phyloP scores from a whole-genome alignment of 1,284 basidiomycete genomes.

The Moniliophthora roreri region DNA sequence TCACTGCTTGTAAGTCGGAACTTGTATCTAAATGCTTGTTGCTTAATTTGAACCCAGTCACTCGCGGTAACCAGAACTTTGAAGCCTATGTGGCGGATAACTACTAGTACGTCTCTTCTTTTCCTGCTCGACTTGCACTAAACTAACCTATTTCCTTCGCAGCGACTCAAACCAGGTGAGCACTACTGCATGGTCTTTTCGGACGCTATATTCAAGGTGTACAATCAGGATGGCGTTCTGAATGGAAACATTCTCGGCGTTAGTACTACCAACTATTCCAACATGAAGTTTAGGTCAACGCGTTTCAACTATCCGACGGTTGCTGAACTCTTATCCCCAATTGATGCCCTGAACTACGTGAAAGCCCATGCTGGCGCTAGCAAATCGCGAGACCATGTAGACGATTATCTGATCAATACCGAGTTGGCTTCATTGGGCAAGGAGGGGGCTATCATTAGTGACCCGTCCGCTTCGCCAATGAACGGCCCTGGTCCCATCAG shows the following conservation, averaged over 20 bases:
- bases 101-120: constrained; percentile 22
- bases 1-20: constrained; percentile 24
- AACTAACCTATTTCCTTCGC: neutral
- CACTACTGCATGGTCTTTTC: neutral
- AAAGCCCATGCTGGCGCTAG: constrained; percentile 32
- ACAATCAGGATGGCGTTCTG: constrained; percentile 28
- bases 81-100: constrained; percentile 33
- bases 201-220: no score
- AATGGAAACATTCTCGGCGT: constrained; percentile 31
- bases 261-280: constrained; percentile 31
- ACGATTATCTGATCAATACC: constrained; percentile 32
- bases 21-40: no score
- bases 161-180: constrained; percentile 29
- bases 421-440: constrained; percentile 32
- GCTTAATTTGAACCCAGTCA: constrained; percentile 21
- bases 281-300: constrained; percentile 30
- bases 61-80: constrained; percentile 38
- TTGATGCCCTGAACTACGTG: constrained; percentile 31
- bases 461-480: constrained; percentile 27
- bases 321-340: constrained; percentile 27
- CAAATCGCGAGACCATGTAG: constrained; percentile 32
- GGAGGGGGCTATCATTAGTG: constrained; percentile 30
- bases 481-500: constrained; percentile 33
- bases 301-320: constrained; percentile 34
- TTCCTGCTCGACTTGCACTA: no score